Base-by-base conservation (phyloP, 192 early-diverging fungal species). In the Phlyctochytrium planicorne region DNA sequence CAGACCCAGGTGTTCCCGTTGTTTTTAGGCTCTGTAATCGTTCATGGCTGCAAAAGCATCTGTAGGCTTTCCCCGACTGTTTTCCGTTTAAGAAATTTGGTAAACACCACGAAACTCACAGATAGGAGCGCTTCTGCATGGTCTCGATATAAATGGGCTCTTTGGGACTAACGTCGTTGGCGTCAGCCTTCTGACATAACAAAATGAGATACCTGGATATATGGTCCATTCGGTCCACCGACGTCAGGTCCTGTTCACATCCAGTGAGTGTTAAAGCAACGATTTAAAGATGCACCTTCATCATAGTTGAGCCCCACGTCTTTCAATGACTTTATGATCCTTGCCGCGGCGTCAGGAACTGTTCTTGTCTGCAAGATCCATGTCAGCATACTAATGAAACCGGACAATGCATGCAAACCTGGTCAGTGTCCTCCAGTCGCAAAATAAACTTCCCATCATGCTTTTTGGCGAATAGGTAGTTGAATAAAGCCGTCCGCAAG, bases 381-480 rank as follows among this genome's bases (percentile, higher is more conserved):
- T 34, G n/a, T n/a, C n/a, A 40, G 27, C n/a, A 24, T 1, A 60
- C 20, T 74, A 29, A 29, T 60, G 2, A n/a, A 16, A 10, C 30
- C 25, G 23, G 30, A 14, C 27, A 24, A 30, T 16, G 34, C 4
- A 4, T 56, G 14, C 34, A 34, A 74, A 88, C 88, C 67, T 80
- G 80, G 76, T 98, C 95, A 0, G 95, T 98, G 74, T 98, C 95
- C 67, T 98, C 95, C 63, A 98, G 94, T 65, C 95, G 85, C 62
- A 98, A 71, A 57, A 96, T 79, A 78, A 95, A 94, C 25, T 71
- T 60, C 3, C 93, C 93, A 24, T 87, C 83, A 4, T 82, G 79
- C 52, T 89, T 79, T n/a, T 84, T 81, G 1, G 95, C 89, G 17
- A 94, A 71, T 32, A 96, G 77, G 65, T 90, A 94, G 81, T 95